Percentiles rank a stretch among this genome's conserved stretches.
phyloP scores from a whole-genome alignment of 1,284 basidiomycete species.

The Coniferiporia sulphurascens region DNA sequence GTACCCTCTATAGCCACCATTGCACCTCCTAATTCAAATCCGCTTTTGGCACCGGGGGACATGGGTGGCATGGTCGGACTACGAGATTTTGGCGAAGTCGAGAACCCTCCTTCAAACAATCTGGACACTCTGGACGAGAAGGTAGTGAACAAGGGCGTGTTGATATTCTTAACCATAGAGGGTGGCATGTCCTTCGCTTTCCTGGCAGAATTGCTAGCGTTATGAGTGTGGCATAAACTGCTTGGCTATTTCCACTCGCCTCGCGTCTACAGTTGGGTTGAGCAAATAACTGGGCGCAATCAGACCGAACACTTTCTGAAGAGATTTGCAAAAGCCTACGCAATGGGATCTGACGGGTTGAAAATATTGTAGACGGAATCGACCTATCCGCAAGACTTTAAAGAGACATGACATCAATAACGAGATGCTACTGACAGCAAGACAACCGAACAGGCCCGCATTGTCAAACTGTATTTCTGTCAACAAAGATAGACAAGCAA shows the following conservation, averaged over 20 bases:
- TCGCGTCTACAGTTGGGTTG: constrained; percentile 32
- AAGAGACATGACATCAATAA: not conserved
- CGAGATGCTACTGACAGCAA: constrained; percentile 29
- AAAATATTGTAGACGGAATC: constrained; percentile 46
- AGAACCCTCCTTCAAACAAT: constrained; percentile 23
- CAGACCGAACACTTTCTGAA: not conserved
- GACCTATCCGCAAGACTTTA: constrained; percentile 19
- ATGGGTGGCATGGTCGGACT: constrained; percentile 19
- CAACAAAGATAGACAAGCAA: not conserved
- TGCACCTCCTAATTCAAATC: constrained; percentile 22
- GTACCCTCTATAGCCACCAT: constrained; percentile 21
- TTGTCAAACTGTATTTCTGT: constrained; percentile 31
- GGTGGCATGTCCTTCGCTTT: constrained; percentile 34
- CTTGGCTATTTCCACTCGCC: constrained; percentile 22
- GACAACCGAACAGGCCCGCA: constrained; percentile 44
- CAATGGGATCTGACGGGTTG: constrained; percentile 45
- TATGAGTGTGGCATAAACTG: constrained; percentile 21
- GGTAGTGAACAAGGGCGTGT: constrained; percentile 32
- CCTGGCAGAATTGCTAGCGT: constrained; percentile 32
- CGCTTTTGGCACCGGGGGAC: constrained; percentile 15
- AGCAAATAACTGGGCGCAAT: constrained; percentile 26
- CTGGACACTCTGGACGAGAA: constrained; percentile 25
- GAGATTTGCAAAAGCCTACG: constrained; percentile 22
- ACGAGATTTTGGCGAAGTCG: constrained; percentile 10
- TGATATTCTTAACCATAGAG: constrained; percentile 37